These are phyloP conservation scores for Mycena sp. DNA, from an alignment of 1,284 basidiomycete species.

Conservation along the genomic window DNA sequence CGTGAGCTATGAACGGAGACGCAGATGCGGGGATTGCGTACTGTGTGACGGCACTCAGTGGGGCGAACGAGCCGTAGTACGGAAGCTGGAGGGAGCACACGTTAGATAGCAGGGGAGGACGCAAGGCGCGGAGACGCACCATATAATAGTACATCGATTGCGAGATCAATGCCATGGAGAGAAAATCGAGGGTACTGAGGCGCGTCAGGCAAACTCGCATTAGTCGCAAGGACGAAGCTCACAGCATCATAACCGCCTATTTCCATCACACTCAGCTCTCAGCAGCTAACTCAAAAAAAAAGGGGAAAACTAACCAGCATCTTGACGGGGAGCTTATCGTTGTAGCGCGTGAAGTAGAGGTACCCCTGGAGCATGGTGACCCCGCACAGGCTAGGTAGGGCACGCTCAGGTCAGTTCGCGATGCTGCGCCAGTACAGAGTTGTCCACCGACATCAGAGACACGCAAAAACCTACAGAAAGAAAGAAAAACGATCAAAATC, in stretches of 20 bases:
- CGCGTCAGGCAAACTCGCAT: slow-evolving; percentile 2
- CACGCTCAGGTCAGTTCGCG: not conserved
- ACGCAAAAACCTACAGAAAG: slow-evolving; percentile 14
- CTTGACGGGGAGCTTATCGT: slow-evolving; percentile 4
- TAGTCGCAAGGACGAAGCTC: not conserved
- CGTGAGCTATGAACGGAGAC: not conserved
- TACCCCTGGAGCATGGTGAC: slow-evolving; percentile 18
- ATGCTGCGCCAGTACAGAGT: not conserved
- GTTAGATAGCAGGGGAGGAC: too few relatives aligned
- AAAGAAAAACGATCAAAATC: not conserved
- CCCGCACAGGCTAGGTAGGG: slow-evolving; percentile 16
- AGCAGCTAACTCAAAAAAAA: not conserved
- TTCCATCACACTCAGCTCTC: not conserved
- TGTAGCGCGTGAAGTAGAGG: slow-evolving; percentile 22
- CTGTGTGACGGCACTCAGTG: slow-evolving; percentile 17
- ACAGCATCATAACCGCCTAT: slow-evolving; percentile 19
- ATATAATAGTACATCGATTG: slow-evolving; percentile 23
- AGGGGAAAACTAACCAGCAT: not conserved
- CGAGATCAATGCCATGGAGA: too few relatives aligned
- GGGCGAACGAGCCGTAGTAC: slow-evolving; percentile 12
- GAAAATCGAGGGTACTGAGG: slow-evolving; percentile 17
- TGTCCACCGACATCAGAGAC: slow-evolving; percentile 6
- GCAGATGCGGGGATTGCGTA: not conserved
- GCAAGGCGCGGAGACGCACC: not conserved
- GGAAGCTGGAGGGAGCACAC: slow-evolving; percentile 3